phyloP scores from a whole-genome alignment of 2,329 filamentous ascomycete species.

The Phialophora verrucosa region DNA sequence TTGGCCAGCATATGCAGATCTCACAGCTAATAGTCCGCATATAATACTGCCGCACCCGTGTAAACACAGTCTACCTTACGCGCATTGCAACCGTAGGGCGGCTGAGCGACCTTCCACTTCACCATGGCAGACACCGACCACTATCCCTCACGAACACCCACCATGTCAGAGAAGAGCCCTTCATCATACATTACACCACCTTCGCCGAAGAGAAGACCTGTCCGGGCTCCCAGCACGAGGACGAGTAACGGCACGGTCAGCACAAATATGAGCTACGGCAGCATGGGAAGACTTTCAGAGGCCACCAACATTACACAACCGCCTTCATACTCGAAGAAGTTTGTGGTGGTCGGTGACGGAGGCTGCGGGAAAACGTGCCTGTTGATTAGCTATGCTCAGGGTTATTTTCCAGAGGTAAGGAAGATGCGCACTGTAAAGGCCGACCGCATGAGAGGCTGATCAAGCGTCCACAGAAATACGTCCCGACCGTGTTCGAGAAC shows the following conservation, averaged over 20 bases:
- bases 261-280: slow-evolving; percentile 77
- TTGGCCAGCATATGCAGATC: slow-evolving; percentile 22
- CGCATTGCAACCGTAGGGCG: neutral
- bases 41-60: slow-evolving; percentile 32
- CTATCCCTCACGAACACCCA: slow-evolving; percentile 32
- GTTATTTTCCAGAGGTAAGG: slow-evolving; percentile 95
- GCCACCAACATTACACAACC: slow-evolving; percentile 87
- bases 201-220: slow-evolving; percentile 53
- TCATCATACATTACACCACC: slow-evolving; percentile 36
- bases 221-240: slow-evolving; percentile 61
- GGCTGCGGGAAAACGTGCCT: slow-evolving; percentile 98
- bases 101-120: slow-evolving; percentile 9
- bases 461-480: slow-evolving; percentile 79
- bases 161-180: slow-evolving; percentile 38
- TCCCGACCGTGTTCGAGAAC: slow-evolving; percentile 98
- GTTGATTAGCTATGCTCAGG: slow-evolving; percentile 97
- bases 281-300: slow-evolving; percentile 75
- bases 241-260: slow-evolving; percentile 90
- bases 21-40: slow-evolving; percentile 15
- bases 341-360: slow-evolving; percentile 96
- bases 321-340: slow-evolving; percentile 96
- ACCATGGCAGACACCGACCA: slow-evolving; percentile 28
- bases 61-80: slow-evolving; percentile 6
- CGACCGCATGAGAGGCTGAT: slow-evolving; percentile 14
- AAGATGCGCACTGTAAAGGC: neutral